These are phyloP conservation scores for Xerocomellus chrysenteron DNA, from an alignment of 768 basidiomycete genomes.

Conservation along the genomic window DNA sequence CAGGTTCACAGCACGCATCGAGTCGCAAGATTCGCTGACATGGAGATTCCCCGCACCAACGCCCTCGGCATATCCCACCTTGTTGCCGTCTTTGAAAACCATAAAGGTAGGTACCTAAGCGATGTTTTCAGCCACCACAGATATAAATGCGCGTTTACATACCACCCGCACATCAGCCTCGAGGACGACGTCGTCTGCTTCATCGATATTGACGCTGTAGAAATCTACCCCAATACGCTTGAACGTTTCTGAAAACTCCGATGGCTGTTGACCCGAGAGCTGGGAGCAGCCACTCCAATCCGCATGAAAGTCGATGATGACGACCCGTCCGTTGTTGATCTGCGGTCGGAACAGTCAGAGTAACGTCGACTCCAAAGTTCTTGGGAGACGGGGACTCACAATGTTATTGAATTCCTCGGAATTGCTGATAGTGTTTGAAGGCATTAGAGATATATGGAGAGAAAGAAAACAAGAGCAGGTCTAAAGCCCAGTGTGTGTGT, in stretches of 20 bases:
- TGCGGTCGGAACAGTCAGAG: neutral
- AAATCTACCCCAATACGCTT: slow-evolving; percentile 46
- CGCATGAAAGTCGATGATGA: slow-evolving; percentile 24
- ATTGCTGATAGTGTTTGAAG: slow-evolving; percentile 17
- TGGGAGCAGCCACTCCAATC: slow-evolving; percentile 11
- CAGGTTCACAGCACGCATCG: neutral
- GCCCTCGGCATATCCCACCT: slow-evolving; percentile 24
- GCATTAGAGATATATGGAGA: slow-evolving; percentile 8
- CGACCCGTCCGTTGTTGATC: slow-evolving; percentile 29
- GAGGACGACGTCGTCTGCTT: slow-evolving; percentile 47
- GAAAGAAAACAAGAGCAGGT: neutral
- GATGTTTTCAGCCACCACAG: neutral
- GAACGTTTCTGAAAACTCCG: slow-evolving; percentile 21
- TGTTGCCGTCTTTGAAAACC: slow-evolving; percentile 33
- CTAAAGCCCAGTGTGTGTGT: too few species aligned
- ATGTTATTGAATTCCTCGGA: slow-evolving; percentile 19
- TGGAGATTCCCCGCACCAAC: slow-evolving; percentile 27
- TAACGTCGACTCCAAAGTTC: too few species aligned
- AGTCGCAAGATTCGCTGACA: slow-evolving; percentile 20
- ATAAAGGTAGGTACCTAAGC: slow-evolving; percentile 26
- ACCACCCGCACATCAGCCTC: slow-evolving; percentile 66
- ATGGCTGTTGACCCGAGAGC: slow-evolving; percentile 11
- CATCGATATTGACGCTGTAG: slow-evolving; percentile 77
- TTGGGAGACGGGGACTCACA: slow-evolving; percentile 16
- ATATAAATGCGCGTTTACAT: slow-evolving; percentile 21